A percentile compares a stretch with the other conserved stretches of the same genome.
Evolutionary conservation across 108 stramenopile genomes (phyloP).

Genomic region (Mediolabrus comicus): DNA sequence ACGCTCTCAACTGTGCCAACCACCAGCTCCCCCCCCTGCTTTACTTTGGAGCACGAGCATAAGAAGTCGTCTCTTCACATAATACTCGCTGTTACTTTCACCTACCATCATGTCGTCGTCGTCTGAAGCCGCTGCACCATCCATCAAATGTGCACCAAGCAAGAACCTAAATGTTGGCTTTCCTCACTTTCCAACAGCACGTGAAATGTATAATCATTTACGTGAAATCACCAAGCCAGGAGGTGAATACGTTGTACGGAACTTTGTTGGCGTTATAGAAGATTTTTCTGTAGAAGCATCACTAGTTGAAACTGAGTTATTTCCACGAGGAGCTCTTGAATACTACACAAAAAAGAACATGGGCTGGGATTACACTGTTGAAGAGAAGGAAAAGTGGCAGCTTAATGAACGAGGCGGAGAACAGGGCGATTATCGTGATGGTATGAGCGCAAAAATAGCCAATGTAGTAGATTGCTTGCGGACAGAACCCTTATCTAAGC

Average conservation of each 20-base stretch:
- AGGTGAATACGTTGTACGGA: constrained; percentile 59
- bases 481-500: constrained; percentile 52
- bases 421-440: constrained; percentile 67
- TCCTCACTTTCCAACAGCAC: constrained; percentile 49
- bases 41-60: too few species aligned
- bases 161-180: constrained; percentile 53
- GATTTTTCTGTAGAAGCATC: constrained; percentile 46
- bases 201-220: constrained; percentile 42
- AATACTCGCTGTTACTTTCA: too few species aligned
- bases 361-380: constrained; percentile 52
- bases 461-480: constrained; percentile 63
- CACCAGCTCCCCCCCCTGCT: too few species aligned
- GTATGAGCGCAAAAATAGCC: constrained; percentile 53
- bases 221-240: constrained; percentile 48
- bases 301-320: constrained; percentile 58
- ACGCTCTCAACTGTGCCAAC: too few species aligned
- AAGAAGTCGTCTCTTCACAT: too few species aligned
- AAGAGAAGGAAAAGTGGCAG: constrained; percentile 48
- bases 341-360: constrained; percentile 62
- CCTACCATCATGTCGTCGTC: too few species aligned
- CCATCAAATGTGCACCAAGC: constrained; percentile 32
- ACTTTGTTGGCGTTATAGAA: constrained; percentile 61
- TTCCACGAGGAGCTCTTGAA: constrained; percentile 55
- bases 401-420: constrained; percentile 53
- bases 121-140: neutral